Conservation (phyloP, 139 green algal genomes). For the Coccomyxa sp. region DNA sequence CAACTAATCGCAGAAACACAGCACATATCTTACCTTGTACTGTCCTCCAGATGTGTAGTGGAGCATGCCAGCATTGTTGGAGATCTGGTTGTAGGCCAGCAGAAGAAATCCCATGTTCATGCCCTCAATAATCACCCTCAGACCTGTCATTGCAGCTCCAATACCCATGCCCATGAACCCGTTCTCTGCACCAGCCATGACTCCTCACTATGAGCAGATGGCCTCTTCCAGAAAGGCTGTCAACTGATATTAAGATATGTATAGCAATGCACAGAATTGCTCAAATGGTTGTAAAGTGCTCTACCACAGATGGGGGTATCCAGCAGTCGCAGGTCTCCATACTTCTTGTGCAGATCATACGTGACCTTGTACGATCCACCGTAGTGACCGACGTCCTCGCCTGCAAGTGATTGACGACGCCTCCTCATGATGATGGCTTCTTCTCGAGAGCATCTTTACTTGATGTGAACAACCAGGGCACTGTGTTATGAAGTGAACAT, state of each 20-base stretch:
- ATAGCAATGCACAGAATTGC: too few species aligned
- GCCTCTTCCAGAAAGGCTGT: too few species aligned
- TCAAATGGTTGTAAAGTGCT: too few species aligned
- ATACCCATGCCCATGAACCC: slow-evolving; percentile 97
- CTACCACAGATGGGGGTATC: slow-evolving; percentile 94
- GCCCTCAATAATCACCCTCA: slow-evolving; percentile 92
- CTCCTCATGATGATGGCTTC: neutral
- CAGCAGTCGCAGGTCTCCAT: slow-evolving; percentile 86
- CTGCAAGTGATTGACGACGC: slow-evolving; percentile 23
- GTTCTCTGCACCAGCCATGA: slow-evolving; percentile 58
- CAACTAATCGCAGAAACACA: too few species aligned
- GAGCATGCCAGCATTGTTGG: slow-evolving; percentile 97
- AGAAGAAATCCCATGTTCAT: slow-evolving; percentile 99
- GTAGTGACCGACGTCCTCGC: slow-evolving; percentile 95
- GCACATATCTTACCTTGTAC: slow-evolving; percentile 62
- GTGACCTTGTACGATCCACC: slow-evolving; percentile 93
- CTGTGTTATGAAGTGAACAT: neutral
- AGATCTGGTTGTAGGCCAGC: slow-evolving; percentile 98
- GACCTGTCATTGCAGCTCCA: slow-evolving; percentile 91
- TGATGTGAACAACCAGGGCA: too few species aligned
- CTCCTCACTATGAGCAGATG: too few species aligned
- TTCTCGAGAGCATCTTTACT: neutral
- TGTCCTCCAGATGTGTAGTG: slow-evolving; percentile 95
- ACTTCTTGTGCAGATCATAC: slow-evolving; percentile 95
- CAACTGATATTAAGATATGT: too few species aligned